Base-by-base conservation (phyloP, 139 green algal species). In the Chlorella sorokiniana region DNA sequence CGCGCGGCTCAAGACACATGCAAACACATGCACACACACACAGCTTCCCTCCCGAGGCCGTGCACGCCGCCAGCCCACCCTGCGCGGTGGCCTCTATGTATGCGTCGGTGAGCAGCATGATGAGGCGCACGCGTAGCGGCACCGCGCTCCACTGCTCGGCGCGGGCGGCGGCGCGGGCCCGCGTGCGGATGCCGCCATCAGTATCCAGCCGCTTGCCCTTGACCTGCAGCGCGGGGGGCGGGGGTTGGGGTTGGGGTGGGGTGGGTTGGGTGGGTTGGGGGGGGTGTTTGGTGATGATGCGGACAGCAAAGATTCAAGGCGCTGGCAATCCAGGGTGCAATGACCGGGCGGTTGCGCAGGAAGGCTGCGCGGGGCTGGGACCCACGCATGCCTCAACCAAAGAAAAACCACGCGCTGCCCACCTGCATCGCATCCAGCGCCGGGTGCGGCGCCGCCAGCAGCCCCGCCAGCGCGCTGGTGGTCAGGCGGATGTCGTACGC, bases 401-500 rank as follows among this genome's bases (percentile, higher is more conserved):
- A 40, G 61, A 8, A 29, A 68, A n/a, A 7, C n/a, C 61, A 3
- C 27, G 9, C 54, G 29, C 69, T 76, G 69, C 44, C 22, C 40
- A 93, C 89, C 69, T 85, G 75, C 14, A 93, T 44, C 14, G 38
- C 14, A 31, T 81, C 75, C 38, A 94, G 80, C 2, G 84, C 74
- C 0, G 85, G 83, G 54, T 92, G 79, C 0, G 62, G 62, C 3
- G 59, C 74, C 25, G 83, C 67, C 37, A 93, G 81, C 62, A 96
- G 71, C 29, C 82, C 69, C 23, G 84, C 84, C 10, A 96, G 81
- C 9, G 92, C 92, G 0, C 88, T 85, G 23, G 83, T 86, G 44
- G 83, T 86, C 37, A 93, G 84, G 56, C 91, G 91, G 69, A 93
- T 95, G 41, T 91, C 73, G 65, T 92, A 92, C n/a, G 51, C 45